Percentiles rank a stretch among this genome's conserved stretches.
These are phyloP conservation scores for Dendrocalamus latiflorus DNA, from an alignment of 202 grass and related monocot species.

Conservation along the genomic window DNA sequence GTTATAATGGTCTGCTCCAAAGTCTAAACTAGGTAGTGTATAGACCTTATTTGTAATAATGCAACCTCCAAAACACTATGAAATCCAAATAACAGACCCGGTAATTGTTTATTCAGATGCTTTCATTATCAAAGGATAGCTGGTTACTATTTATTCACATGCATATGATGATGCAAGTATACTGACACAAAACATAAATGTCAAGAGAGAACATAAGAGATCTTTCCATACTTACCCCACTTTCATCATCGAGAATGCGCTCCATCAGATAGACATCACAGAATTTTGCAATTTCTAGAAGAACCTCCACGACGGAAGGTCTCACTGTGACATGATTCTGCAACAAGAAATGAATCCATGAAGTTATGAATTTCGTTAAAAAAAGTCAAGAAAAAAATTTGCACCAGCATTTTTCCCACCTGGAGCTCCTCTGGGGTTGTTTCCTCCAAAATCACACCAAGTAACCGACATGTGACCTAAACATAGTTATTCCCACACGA, in stretches of 20 bases:
- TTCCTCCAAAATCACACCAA: slow-evolving; percentile 93
- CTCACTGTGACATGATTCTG: slow-evolving; percentile 83
- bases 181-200: neutral
- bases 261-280: slow-evolving; percentile 99
- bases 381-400: neutral
- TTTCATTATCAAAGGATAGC: neutral
- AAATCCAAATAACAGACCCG: neutral
- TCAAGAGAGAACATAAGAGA: neutral
- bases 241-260: slow-evolving; percentile 71
- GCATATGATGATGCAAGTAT: neutral
- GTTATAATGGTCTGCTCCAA: neutral
- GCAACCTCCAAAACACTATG: neutral
- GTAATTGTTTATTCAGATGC: neutral
- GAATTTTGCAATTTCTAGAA: slow-evolving; percentile 85
- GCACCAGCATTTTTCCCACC: slow-evolving; percentile 41
- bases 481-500: slow-evolving; percentile 6
- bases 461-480: slow-evolving; percentile 90
- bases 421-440: slow-evolving; percentile 91
- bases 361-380: neutral
- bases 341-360: slow-evolving; percentile 27
- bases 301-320: slow-evolving; percentile 69
- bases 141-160: neutral
- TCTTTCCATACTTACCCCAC: slow-evolving; percentile 52
- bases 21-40: neutral
- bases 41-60: neutral